Percentiles rank a stretch among this genome's conserved stretches.
Evolutionary conservation across 2,329 filamentous ascomycete species (phyloP).

Genomic region (Penicillium sp.): DNA sequence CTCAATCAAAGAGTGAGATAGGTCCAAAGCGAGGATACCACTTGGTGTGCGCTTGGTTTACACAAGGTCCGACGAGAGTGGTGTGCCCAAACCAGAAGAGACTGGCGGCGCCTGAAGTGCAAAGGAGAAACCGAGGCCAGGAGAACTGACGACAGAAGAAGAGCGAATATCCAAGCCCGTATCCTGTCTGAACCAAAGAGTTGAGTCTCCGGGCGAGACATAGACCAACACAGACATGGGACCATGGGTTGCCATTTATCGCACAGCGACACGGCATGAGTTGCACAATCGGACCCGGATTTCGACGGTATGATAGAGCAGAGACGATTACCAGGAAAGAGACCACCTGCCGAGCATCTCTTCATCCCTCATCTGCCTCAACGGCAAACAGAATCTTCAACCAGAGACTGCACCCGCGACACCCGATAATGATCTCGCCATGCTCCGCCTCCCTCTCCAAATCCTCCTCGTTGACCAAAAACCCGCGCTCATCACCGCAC

Average conservation of each 20-base stretch:
- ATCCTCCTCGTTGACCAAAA: slow-evolving; percentile 47
- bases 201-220: neutral
- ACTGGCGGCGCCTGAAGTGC: neutral
- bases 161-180: too few relatives aligned
- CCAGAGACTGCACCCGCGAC: slow-evolving; percentile 56
- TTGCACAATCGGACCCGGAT: neutral
- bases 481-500: slow-evolving; percentile 52
- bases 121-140: neutral
- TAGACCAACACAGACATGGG: neutral
- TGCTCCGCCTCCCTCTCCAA: slow-evolving; percentile 43
- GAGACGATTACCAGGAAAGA: neutral
- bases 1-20: neutral
- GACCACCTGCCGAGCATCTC: neutral
- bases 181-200: neutral
- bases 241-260: neutral
- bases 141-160: neutral
- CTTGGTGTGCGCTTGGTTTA: neutral
- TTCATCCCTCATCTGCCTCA: slow-evolving; percentile 26
- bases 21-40: neutral
- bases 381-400: slow-evolving; percentile 51
- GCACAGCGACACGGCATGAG: neutral
- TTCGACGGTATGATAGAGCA: neutral
- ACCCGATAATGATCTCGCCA: slow-evolving; percentile 53
- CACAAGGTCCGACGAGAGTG: neutral
- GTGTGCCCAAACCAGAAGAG: neutral